phyloP scores from a whole-genome alignment of 768 basidiomycete species.

The Psilocybe cyanescens region DNA sequence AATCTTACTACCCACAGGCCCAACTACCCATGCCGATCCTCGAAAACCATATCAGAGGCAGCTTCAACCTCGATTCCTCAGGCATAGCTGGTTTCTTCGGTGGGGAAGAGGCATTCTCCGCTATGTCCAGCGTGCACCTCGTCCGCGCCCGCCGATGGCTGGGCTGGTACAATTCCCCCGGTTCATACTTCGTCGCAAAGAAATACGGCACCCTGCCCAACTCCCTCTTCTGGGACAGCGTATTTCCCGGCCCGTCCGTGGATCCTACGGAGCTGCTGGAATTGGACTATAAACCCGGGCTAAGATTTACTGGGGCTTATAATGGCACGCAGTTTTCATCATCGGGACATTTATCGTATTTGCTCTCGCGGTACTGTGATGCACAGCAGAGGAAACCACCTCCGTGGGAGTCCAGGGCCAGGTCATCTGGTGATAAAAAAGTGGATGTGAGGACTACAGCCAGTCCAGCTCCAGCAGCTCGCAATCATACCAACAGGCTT shows the following conservation, averaged over 20 bases:
- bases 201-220: slow-evolving; percentile 14
- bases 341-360: slow-evolving; percentile 11
- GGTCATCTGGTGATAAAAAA: background rate
- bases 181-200: slow-evolving; percentile 15
- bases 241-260: slow-evolving; percentile 4
- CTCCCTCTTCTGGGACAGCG: slow-evolving; percentile 9
- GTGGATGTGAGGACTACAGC: background rate
- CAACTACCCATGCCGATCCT: background rate
- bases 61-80: slow-evolving; percentile 14
- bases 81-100: slow-evolving; percentile 16
- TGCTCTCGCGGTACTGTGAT: slow-evolving; percentile 1
- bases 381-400: background rate
- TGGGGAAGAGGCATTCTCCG: slow-evolving; percentile 15
- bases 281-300: slow-evolving; percentile 8
- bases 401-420: background rate
- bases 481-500: background rate
- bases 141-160: slow-evolving; percentile 11
- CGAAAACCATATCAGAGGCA: background rate
- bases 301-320: slow-evolving; percentile 8
- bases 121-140: slow-evolving; percentile 15
- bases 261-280: slow-evolving; percentile 7
- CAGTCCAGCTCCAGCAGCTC: too few relatives aligned
- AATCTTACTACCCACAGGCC: too few relatives aligned
- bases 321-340: slow-evolving; percentile 1
- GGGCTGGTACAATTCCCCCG: slow-evolving; percentile 19